These are phyloP conservation scores for Suillus discolor DNA, from an alignment of 768 basidiomycete species.

Conservation along the genomic window DNA sequence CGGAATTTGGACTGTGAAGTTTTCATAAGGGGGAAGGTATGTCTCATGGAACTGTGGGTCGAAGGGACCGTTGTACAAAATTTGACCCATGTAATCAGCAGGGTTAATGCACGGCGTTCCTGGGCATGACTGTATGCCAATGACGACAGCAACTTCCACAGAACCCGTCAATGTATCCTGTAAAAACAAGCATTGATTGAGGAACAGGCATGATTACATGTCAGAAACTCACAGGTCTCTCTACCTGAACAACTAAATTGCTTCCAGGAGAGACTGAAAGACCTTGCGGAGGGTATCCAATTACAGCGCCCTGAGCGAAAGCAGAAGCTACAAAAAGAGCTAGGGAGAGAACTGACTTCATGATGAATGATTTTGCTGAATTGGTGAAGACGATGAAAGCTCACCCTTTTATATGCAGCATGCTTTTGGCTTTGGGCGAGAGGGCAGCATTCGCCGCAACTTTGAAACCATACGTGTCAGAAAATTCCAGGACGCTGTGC, in stretches of 20 bases:
- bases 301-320: conserved; percentile 43
- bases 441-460: not conserved
- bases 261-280: conserved; percentile 39
- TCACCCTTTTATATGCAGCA: not conserved
- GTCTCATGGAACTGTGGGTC: conserved; percentile 36
- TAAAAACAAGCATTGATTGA: not conserved
- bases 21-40: conserved; percentile 42
- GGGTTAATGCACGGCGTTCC: conserved; percentile 26
- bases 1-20: conserved; percentile 47
- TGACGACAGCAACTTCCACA: conserved; percentile 47
- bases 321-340: conserved; percentile 35
- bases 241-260: conserved; percentile 46
- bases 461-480: not conserved
- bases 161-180: conserved; percentile 42
- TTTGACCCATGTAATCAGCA: conserved; percentile 37
- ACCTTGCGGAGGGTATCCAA: conserved; percentile 44
- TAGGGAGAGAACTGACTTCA: conserved; percentile 12
- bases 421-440: not conserved
- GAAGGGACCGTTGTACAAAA: conserved; percentile 52
- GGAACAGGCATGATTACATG: not conserved
- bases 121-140: conserved; percentile 45
- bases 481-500: not conserved
- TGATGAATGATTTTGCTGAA: conserved; percentile 13
- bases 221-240: conserved; percentile 45
- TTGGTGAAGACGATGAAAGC: not conserved